Conservation (phyloP, 441 rosid species). For the Adansonia rubrostipa region DNA sequence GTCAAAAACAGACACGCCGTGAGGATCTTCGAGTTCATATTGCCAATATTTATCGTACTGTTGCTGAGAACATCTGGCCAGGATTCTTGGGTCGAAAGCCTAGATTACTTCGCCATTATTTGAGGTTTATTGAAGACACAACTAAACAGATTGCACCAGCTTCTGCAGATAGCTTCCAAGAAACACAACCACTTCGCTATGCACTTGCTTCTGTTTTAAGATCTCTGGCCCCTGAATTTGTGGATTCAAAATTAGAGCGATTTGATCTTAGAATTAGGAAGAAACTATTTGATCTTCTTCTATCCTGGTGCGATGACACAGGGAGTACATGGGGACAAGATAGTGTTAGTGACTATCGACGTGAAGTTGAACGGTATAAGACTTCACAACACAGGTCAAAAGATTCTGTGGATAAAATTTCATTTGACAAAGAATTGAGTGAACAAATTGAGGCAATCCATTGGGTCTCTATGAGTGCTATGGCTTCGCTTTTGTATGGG, state of each 20-base stretch:
- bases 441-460: slow-evolving; percentile 97
- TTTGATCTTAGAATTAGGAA: slow-evolving; percentile 37
- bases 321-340: slow-evolving; percentile 95
- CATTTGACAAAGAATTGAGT: slow-evolving; percentile 92
- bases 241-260: slow-evolving; percentile 87
- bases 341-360: slow-evolving; percentile 85
- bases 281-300: slow-evolving; percentile 55
- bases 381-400: slow-evolving; percentile 96
- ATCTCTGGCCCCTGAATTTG: slow-evolving; percentile 97
- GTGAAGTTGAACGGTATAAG: slow-evolving; percentile 98
- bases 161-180: slow-evolving; percentile 84
- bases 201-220: slow-evolving; percentile 91
- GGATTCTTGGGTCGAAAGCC: slow-evolving; percentile 89
- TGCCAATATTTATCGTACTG: slow-evolving; percentile 85
- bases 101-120: slow-evolving; percentile 87
- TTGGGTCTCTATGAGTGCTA: slow-evolving; percentile 98
- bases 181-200: slow-evolving; percentile 91
- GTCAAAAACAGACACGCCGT: slow-evolving; percentile 79
- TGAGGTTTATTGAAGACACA: slow-evolving; percentile 91
- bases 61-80: slow-evolving; percentile 97
- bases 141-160: slow-evolving; percentile 66
- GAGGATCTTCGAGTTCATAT: slow-evolving; percentile 86
- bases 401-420: slow-evolving; percentile 96
- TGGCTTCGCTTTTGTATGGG: slow-evolving; percentile 97
- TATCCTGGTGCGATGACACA: slow-evolving; percentile 91